A percentile compares a stretch with the other conserved stretches of the same genome.
phyloP scores from a whole-genome alignment of 805 yeast genomes.

The Saccharomycopsis fodiens region DNA sequence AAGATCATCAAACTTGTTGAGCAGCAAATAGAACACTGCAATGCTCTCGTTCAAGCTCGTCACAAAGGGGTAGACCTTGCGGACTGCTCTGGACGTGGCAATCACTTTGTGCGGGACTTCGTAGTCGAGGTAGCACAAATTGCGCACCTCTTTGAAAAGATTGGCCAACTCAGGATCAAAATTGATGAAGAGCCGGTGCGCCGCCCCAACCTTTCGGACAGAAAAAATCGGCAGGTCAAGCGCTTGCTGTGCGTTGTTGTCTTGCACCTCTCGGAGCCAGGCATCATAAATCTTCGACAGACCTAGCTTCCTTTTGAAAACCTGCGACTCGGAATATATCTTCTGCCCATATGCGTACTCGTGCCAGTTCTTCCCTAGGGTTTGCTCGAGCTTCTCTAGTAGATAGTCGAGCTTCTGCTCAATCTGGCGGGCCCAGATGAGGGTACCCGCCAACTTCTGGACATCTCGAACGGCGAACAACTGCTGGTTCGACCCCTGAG shows the following conservation, averaged over 20 bases:
- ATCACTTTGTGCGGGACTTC: slow-evolving; percentile 48
- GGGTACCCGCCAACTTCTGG: slow-evolving; percentile 38
- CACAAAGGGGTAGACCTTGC: slow-evolving; percentile 51
- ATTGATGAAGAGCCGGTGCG: slow-evolving; percentile 26
- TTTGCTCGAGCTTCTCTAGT: slow-evolving; percentile 37
- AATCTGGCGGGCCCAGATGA: slow-evolving; percentile 49
- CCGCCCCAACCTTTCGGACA: slow-evolving; percentile 27
- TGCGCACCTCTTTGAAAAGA: slow-evolving; percentile 47
- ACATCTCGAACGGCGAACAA: slow-evolving; percentile 37
- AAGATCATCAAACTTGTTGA: slow-evolving; percentile 28
- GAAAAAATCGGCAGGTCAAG: slow-evolving; percentile 34
- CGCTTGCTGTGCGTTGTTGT: slow-evolving; percentile 12
- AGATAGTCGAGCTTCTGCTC: slow-evolving; percentile 36
- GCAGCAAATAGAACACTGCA: slow-evolving; percentile 30
- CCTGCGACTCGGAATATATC: slow-evolving; percentile 42
- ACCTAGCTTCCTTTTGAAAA: slow-evolving; percentile 40
- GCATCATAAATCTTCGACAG: slow-evolving; percentile 32
- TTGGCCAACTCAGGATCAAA: slow-evolving; percentile 39
- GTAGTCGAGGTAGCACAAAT: slow-evolving; percentile 41
- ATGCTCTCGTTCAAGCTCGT: slow-evolving; percentile 46
- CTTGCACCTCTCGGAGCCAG: slow-evolving; percentile 40
- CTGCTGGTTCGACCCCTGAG: slow-evolving; percentile 30
- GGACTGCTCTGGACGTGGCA: slow-evolving; percentile 40
- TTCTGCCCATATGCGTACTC: slow-evolving; percentile 59
- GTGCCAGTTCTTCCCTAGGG: slow-evolving; percentile 57